Conservation (phyloP, 208 protist genomes). For the Entamoeba histolytica region DNA sequence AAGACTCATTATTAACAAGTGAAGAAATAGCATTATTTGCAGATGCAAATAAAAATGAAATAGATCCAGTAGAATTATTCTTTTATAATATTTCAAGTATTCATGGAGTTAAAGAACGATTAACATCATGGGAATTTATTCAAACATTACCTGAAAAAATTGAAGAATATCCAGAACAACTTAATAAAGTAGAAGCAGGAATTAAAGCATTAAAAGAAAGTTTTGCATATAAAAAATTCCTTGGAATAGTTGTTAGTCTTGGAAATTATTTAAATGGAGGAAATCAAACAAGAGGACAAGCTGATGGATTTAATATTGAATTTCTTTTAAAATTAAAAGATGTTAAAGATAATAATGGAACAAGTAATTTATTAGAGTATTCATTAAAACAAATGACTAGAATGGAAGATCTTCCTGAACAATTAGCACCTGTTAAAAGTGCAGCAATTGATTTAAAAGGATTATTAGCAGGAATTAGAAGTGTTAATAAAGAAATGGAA, state of each 20-base stretch:
- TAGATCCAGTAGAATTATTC: neutral
- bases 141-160: neutral
- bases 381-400: neutral
- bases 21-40: neutral
- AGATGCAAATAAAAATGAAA: neutral
- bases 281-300: neutral
- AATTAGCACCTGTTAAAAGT: neutral
- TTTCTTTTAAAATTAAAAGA: neutral
- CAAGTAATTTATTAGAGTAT: neutral
- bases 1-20: neutral
- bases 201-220: neutral
- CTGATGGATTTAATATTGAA: neutral
- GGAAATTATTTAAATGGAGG: constrained; percentile 5
- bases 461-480: neutral
- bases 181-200: neutral
- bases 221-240: neutral
- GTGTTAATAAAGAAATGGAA: neutral
- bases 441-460: neutral
- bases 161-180: neutral
- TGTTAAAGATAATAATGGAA: neutral
- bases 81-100: neutral
- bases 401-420: neutral
- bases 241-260: neutral
- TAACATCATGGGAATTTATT: neutral
- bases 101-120: neutral